Percentiles rank a stretch among this genome's conserved stretches.
Conservation (phyloP, 2,329 filamentous ascomycete genomes). For the Aureobasidium sp. region DNA sequence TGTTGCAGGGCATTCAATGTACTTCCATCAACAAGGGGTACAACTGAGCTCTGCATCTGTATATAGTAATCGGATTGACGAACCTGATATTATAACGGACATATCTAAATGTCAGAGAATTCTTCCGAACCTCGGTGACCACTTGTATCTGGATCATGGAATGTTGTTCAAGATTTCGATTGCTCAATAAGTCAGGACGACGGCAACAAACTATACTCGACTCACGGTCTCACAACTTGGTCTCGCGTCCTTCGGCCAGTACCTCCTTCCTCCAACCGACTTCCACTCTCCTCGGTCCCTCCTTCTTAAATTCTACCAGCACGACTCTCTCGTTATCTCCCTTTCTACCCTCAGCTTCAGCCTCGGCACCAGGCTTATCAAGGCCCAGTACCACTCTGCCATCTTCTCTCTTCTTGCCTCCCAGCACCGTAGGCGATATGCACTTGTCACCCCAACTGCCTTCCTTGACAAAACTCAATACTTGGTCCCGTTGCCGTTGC, state of each 20-base stretch:
- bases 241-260: conserved; percentile 47
- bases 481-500: conserved; percentile 43
- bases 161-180: not conserved
- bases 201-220: not conserved
- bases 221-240: not conserved
- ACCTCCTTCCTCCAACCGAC: conserved; percentile 41
- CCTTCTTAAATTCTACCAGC: conserved; percentile 49
- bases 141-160: not conserved
- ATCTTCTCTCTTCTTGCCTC: conserved; percentile 38
- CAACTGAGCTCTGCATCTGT: not conserved
- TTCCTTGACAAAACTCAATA: conserved; percentile 48
- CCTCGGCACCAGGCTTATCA: conserved; percentile 49
- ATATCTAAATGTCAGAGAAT: not conserved
- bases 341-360: conserved; percentile 47
- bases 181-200: not conserved
- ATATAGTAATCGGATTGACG: not conserved
- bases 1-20: conserved; percentile 28
- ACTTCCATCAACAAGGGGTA: conserved; percentile 7
- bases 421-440: conserved; percentile 35
- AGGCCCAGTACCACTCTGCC: conserved; percentile 47
- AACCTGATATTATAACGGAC: not conserved
- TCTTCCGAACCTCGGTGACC: not conserved
- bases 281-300: conserved; percentile 50
- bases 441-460: conserved; percentile 40
- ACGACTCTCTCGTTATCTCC: conserved; percentile 52